phyloP scores from a whole-genome alignment of 371 early-diverging fungal genomes.

The Mucor lusitanicus region DNA sequence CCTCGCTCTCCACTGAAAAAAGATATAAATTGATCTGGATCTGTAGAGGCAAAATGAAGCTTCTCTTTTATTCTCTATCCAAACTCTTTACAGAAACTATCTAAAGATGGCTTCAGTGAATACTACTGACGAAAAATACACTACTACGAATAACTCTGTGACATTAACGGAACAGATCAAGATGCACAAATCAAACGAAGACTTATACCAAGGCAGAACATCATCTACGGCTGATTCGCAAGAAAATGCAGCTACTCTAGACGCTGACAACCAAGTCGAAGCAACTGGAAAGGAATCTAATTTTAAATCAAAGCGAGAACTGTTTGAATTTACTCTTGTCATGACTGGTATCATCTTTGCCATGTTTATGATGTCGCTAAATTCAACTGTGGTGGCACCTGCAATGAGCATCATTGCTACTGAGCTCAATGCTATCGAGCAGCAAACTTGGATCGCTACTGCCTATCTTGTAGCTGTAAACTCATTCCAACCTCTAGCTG shows the following conservation, averaged over 20 bases:
- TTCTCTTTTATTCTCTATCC: neutral
- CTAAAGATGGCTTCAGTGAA: neutral
- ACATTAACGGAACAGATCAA: neutral
- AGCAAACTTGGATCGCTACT: slow-evolving; percentile 35
- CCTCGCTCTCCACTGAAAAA: neutral
- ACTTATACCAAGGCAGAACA: slow-evolving; percentile 11
- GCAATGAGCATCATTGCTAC: slow-evolving; percentile 66
- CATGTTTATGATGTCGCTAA: slow-evolving; percentile 77
- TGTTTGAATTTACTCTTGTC: slow-evolving; percentile 11
- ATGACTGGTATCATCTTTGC: slow-evolving; percentile 40
- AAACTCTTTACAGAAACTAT: neutral
- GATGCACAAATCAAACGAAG: slow-evolving; percentile 1
- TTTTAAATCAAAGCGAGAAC: slow-evolving; percentile 7
- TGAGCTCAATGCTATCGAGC: slow-evolving; percentile 44
- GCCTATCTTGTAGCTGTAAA: slow-evolving; percentile 61
- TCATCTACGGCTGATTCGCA: neutral
- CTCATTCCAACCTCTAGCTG: slow-evolving; percentile 55
- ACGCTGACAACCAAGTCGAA: neutral
- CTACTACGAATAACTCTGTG: neutral
- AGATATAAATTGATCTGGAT: slow-evolving; percentile 5
- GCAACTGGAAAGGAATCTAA: neutral
- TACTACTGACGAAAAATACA: neutral
- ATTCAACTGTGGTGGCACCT: slow-evolving; percentile 76
- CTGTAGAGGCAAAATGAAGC: neutral
- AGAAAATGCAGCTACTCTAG: neutral